Percentiles rank a stretch among this genome's conserved stretches.
Evolutionary conservation across 78 protist genomes (phyloP).

Genomic region (Dictyostelium capitatum): DNA sequence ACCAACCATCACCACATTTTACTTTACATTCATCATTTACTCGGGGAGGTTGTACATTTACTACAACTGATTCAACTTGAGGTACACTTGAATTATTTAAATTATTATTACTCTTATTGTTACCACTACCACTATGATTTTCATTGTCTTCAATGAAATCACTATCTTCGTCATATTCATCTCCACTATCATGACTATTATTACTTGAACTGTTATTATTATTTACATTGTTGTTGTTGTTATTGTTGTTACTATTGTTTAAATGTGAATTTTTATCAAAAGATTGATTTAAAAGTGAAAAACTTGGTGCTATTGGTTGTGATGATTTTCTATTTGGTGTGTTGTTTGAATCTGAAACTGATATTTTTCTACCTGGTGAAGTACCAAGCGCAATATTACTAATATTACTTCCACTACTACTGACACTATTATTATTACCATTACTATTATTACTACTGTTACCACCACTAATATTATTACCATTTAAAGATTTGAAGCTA

Average conservation of each 20-base stretch:
- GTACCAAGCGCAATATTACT: background rate
- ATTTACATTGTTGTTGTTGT: too few relatives aligned
- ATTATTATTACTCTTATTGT: background rate
- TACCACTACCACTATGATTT: too few relatives aligned
- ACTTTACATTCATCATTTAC: slow-evolving; percentile 73
- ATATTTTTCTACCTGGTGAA: slow-evolving; percentile 28
- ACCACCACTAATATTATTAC: background rate
- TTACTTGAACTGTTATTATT: background rate
- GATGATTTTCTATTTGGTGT: slow-evolving; percentile 50
- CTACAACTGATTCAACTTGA: slow-evolving; percentile 65
- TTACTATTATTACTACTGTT: background rate
- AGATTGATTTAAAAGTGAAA: slow-evolving; percentile 5
- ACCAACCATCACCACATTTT: slow-evolving; percentile 79
- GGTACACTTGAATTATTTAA: slow-evolving; percentile 26
- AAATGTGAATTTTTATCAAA: background rate
- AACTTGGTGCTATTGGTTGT: slow-evolving; percentile 16
- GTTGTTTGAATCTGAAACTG: background rate
- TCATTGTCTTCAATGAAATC: background rate
- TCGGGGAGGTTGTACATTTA: slow-evolving; percentile 73
- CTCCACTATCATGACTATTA: slow-evolving; percentile 8
- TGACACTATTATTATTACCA: background rate
- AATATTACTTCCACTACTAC: background rate
- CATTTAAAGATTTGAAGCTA: background rate
- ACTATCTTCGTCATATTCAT: background rate
- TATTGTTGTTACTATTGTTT: background rate